phyloP scores from a whole-genome alignment of 768 basidiomycete genomes.

The Pholiota microspora region DNA sequence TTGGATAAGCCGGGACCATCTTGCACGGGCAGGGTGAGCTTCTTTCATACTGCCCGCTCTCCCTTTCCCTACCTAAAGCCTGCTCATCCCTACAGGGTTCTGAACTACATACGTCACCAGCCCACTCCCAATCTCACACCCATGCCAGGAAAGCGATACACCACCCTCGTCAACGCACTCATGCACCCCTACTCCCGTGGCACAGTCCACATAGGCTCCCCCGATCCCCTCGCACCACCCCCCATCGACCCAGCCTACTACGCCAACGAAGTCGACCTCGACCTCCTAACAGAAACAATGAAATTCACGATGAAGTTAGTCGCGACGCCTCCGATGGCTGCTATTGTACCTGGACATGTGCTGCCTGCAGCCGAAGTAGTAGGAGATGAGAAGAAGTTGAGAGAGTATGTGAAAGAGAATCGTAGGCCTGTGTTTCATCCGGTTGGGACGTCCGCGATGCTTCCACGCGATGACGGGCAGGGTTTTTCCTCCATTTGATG shows the following conservation, averaged over 20 bases:
- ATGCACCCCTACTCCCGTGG: conserved; percentile 6
- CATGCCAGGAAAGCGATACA: conserved; percentile 3
- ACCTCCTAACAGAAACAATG: conserved; percentile 1
- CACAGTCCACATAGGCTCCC: conserved; percentile 6
- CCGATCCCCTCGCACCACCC: conserved; percentile 4
- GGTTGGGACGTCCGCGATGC: conserved; percentile 14
- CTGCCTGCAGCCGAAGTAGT: conserved; percentile 2
- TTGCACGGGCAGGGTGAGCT: background rate
- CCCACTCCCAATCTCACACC: background rate
- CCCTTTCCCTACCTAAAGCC: background rate
- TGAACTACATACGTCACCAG: background rate
- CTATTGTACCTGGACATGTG: conserved; percentile 6
- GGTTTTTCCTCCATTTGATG: background rate
- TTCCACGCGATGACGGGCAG: conserved; percentile 10
- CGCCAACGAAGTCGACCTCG: conserved; percentile 6
- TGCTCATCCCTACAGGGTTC: background rate
- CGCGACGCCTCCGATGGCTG: conserved; percentile 4
- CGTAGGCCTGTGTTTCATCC: conserved; percentile 12
- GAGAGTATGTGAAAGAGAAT: conserved; percentile 2
- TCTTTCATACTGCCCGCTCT: background rate
- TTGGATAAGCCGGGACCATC: background rate
- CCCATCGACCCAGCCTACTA: conserved; percentile 11
- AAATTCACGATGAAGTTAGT: conserved; percentile 2
- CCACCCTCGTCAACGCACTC: background rate
- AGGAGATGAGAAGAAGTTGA: background rate